Percentiles rank a stretch among this genome's conserved stretches.
Evolutionary conservation across 345 rosid species (phyloP).

Genomic region (Citrus unshiu): DNA sequence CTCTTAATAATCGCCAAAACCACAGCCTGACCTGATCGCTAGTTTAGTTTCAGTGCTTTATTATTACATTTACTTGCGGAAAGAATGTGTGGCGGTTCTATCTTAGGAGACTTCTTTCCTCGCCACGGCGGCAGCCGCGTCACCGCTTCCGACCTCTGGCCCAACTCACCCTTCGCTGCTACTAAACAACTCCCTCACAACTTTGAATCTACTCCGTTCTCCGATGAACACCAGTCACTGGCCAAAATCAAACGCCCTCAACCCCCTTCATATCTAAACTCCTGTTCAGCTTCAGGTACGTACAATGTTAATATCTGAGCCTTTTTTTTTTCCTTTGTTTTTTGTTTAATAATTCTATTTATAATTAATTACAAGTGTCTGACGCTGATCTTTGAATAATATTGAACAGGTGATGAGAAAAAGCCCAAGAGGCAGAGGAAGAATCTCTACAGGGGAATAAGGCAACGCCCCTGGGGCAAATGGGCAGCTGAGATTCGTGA

Average conservation of each 20-base stretch:
- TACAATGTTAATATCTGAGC: conserved; percentile 4
- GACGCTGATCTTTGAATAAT: conserved; percentile 2
- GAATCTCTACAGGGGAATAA: conserved; percentile 80
- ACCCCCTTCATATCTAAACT: no score
- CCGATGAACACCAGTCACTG: not conserved
- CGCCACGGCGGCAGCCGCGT: conserved; percentile 28
- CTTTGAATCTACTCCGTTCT: conserved; percentile 15
- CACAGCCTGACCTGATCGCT: no score
- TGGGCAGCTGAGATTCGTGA: conserved; percentile 99
- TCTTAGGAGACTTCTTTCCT: conserved; percentile 48
- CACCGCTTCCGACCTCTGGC: conserved; percentile 55
- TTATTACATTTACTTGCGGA: no score
- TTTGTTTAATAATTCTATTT: not conserved
- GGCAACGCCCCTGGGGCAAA: conserved; percentile 97
- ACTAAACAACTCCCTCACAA: conserved; percentile 8
- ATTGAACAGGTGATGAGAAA: conserved; percentile 48
- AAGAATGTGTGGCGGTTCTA: conserved; percentile 71
- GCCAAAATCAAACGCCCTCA: conserved; percentile 22
- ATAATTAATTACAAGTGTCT: not conserved
- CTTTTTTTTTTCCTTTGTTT: no score
- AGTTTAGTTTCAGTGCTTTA: no score
- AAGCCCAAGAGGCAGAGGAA: conserved; percentile 62
- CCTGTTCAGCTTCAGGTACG: conserved; percentile 29
- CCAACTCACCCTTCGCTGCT: conserved; percentile 26
- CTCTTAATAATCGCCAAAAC: no score